Evolutionary conservation across 768 basidiomycete species (phyloP), one percentile per base, ranked within the genome.

Genomic region (Hericium alpestre): DNA sequence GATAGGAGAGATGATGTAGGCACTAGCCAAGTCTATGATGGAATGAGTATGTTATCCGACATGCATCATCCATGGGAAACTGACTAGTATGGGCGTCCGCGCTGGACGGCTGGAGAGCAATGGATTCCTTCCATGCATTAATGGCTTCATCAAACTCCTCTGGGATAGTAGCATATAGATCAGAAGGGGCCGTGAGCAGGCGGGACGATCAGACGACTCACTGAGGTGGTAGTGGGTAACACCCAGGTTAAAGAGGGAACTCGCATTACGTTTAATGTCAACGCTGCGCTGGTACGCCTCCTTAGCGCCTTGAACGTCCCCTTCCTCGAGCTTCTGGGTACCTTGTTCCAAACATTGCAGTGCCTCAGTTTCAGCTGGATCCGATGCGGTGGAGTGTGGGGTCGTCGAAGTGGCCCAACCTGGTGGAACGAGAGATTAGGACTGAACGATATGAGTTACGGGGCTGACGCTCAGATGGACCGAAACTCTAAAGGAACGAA

Each of bases 61-160:
- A 10, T 46, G 16, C 43, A 25, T 55, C 25, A 57, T 55, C 51
- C 61, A 57, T 56, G 50, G 47, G 48, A 37, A 40, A 74, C 81
- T 60, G 69, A 91, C 91, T 93, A 39, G 87, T 91, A 71, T 93
- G 91, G 32, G 90, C 82, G 68, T 93, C 90, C 23, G 91, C 79
- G 64, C 87, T 91, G 55, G 84, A 80, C 38, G 91, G 91, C 62
- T 92, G 87, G 46, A 92, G 71, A 22, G 78, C 70, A 57, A 93
- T 89, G 3, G 87, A 87, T 64, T 90, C 87, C 60, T 90, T 87
- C 91, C 91, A 93, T 38, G 86, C 82, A 41, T 80, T 72, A 60
- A 93, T 93, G 32, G 91, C 91, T 38, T 87, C 82, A 64, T 90
- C 86, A 68, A 84, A 93, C 67, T 93, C 87, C 80, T 92, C 90